These are phyloP conservation scores for Colletotrichum sp. DNA, from an alignment of 2,329 filamentous ascomycete species.

Conservation along the genomic window DNA sequence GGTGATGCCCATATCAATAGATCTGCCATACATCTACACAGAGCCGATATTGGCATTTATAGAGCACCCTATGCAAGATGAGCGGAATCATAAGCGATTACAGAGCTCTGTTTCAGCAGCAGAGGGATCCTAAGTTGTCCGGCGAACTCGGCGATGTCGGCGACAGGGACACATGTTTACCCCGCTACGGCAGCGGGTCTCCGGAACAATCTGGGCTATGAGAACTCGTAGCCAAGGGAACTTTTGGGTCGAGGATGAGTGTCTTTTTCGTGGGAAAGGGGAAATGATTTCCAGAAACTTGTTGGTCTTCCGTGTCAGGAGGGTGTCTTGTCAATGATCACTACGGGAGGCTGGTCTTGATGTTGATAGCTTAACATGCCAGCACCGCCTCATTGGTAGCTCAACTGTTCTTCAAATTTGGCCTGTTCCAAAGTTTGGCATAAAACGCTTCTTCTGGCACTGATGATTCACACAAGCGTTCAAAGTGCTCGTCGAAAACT, in stretches of 20 bases:
- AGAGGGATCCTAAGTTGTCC: not conserved
- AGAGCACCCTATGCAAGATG: not conserved
- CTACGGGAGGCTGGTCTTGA: not conserved
- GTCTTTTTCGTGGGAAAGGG: not conserved
- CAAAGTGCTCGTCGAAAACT: rapidly evolving
- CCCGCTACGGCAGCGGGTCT: not conserved
- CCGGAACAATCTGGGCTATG: not conserved
- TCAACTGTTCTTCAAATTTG: no score
- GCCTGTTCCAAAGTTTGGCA: no score
- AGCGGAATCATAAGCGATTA: not conserved
- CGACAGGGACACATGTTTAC: not conserved
- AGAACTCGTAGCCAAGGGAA: not conserved
- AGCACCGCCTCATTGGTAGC: not conserved
- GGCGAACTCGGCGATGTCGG: not conserved
- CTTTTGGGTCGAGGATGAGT: not conserved
- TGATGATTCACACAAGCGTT: not conserved
- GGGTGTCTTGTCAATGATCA: not conserved
- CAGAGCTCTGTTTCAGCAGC: not conserved
- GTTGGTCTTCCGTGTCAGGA: rapidly evolving
- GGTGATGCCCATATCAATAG: not conserved
- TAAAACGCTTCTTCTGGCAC: no score
- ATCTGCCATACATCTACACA: not conserved
- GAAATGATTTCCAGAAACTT: rapidly evolving
- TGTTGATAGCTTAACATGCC: not conserved
- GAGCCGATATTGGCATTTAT: not conserved